These are phyloP conservation scores for Coniochaeta hoffmannii DNA, from an alignment of 2,329 filamentous ascomycete species.

Conservation along the genomic window DNA sequence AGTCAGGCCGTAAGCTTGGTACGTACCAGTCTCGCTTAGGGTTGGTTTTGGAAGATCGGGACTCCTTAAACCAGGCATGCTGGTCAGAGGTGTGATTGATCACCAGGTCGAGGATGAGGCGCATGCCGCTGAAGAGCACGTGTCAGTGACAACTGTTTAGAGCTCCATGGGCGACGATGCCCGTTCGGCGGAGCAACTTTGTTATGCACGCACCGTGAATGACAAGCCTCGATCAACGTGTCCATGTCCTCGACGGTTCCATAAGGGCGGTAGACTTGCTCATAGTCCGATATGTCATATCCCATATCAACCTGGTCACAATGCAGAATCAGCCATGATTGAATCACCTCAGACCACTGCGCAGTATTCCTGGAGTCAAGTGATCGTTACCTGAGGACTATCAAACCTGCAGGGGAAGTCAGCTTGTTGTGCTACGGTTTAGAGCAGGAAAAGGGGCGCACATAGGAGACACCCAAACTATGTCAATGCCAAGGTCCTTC, in stretches of 20 bases:
- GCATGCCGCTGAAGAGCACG: constrained; percentile 51
- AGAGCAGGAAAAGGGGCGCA: background rate
- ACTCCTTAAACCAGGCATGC: constrained; percentile 52
- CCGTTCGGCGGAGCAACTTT: background rate
- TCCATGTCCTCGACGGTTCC: constrained; percentile 62
- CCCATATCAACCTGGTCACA: constrained; percentile 54
- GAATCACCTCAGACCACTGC: background rate
- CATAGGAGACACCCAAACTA: background rate
- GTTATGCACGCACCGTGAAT: background rate
- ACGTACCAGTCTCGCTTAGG: constrained; percentile 45
- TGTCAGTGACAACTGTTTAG: constrained; percentile 26
- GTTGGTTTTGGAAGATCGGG: constrained; percentile 27
- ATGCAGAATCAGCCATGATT: background rate
- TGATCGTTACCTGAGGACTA: constrained; percentile 24
- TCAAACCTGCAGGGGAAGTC: constrained; percentile 20
- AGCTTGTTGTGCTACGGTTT: background rate
- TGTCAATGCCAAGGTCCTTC: background rate
- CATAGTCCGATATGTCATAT: constrained; percentile 62
- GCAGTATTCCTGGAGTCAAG: background rate
- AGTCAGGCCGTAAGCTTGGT: background rate
- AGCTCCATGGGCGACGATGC: background rate
- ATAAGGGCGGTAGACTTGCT: constrained; percentile 56
- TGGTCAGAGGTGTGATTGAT: constrained; percentile 49
- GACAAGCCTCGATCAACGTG: constrained; percentile 34
- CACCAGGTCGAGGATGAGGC: constrained; percentile 63